Percentiles rank a stretch among this genome's conserved stretches.
These are phyloP conservation scores for Phyllosticta paracitricarpa DNA, from an alignment of 2,329 filamentous ascomycete species.

Conservation along the genomic window DNA sequence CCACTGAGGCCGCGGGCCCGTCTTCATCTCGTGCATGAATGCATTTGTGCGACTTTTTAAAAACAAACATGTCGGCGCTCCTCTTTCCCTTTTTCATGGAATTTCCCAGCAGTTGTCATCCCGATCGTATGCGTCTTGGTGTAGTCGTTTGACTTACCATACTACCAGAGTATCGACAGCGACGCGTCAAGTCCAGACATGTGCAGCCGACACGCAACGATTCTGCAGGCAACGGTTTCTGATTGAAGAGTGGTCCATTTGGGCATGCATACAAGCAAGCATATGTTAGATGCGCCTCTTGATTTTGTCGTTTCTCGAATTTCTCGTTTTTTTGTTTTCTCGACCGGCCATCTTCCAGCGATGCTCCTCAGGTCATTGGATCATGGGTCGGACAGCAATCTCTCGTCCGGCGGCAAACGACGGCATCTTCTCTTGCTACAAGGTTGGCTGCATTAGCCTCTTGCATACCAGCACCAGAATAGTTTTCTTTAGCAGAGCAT, in stretches of 20 bases:
- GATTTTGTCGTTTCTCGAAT: slow-evolving; percentile 4
- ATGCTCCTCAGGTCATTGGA: slow-evolving; percentile 4
- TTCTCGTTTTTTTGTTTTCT: slow-evolving; percentile 1
- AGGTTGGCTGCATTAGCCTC: slow-evolving; percentile 4
- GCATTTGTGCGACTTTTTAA: slow-evolving; percentile 8
- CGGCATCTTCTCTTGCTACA: neutral
- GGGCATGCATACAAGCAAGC: neutral
- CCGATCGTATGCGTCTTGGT: slow-evolving; percentile 8
- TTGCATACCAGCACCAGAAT: slow-evolving; percentile 8
- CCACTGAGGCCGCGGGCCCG: neutral
- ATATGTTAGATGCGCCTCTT: neutral
- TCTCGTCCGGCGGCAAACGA: neutral
- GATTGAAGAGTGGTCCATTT: neutral
- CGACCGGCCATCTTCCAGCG: slow-evolving; percentile 6
- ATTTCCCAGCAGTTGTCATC: slow-evolving; percentile 7
- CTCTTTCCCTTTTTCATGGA: slow-evolving; percentile 3
- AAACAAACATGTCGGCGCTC: slow-evolving; percentile 6
- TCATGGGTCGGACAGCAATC: slow-evolving; percentile 2
- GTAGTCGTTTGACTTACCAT: slow-evolving; percentile 8
- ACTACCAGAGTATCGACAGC: neutral
- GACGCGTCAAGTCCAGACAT: neutral
- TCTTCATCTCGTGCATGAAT: slow-evolving; percentile 7
- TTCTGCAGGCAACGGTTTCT: neutral
- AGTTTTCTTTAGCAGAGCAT: slow-evolving; percentile 8
- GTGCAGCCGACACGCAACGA: neutral